These are phyloP conservation scores for Phialophora tarda DNA, from an alignment of 2,329 filamentous ascomycete species.

Conservation along the genomic window DNA sequence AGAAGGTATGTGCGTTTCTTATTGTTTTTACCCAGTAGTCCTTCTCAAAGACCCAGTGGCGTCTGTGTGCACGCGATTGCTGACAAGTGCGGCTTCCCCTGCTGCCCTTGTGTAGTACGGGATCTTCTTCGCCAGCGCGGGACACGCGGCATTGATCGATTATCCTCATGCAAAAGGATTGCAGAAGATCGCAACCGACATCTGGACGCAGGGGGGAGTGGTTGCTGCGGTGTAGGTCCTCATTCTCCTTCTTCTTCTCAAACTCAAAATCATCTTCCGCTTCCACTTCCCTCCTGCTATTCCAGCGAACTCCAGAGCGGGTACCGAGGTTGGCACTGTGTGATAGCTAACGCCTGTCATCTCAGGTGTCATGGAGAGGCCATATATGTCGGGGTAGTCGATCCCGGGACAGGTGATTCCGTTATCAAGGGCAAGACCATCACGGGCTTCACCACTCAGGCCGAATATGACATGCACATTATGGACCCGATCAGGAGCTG, in stretches of 20 bases:
- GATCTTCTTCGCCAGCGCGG: conserved; percentile 53
- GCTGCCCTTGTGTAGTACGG: conserved; percentile 40
- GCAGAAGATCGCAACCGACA: conserved; percentile 50
- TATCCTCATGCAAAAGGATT: conserved; percentile 52
- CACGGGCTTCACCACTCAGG: conserved; percentile 51
- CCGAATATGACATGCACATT: conserved; percentile 46
- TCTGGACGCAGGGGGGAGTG: conserved; percentile 51
- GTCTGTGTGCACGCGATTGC: not conserved
- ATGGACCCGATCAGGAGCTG: conserved; percentile 44
- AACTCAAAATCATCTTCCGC: not conserved
- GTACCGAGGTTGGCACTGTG: not conserved
- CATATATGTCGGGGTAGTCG: conserved; percentile 47
- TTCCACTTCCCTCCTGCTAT: not conserved
- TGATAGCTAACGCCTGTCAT: not conserved
- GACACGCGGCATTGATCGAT: conserved; percentile 56
- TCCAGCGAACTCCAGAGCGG: not conserved
- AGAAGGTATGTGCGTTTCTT: conserved; percentile 8
- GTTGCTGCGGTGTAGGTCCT: conserved; percentile 47
- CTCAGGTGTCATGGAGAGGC: conserved; percentile 47
- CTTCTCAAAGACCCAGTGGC: not conserved
- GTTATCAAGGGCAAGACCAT: conserved; percentile 48
- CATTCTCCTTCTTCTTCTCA: not conserved
- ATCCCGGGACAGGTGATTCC: conserved; percentile 44
- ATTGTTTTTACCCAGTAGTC: not conserved
- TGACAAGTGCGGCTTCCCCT: not conserved